Percentiles rank a stretch among this genome's conserved stretches.
These are phyloP conservation scores for Phytophthora tubulina DNA, from an alignment of 352 stramenopile genomes.

Conservation along the genomic window DNA sequence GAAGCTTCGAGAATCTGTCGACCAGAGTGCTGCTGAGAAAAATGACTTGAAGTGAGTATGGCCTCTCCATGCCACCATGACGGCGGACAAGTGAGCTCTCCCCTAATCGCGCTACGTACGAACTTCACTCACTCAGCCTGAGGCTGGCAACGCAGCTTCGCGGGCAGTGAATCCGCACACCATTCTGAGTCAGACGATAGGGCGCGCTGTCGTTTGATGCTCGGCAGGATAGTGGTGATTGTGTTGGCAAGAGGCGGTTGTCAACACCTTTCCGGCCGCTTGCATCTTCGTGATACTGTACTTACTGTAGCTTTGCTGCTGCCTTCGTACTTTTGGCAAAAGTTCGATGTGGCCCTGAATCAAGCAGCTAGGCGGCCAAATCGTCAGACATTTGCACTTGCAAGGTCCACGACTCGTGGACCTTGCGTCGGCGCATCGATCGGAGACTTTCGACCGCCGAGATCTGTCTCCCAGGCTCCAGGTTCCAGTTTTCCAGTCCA, in stretches of 20 bases:
- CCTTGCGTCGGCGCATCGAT: no score
- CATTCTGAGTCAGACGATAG: slow-evolving; percentile 15
- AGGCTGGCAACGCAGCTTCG: background rate
- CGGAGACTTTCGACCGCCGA: background rate
- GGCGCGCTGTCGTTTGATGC: slow-evolving; percentile 1
- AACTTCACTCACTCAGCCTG: slow-evolving; percentile 30
- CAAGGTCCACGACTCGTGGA: no score
- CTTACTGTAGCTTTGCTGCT: no score
- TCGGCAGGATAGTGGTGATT: slow-evolving; percentile 7
- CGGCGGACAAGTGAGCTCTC: slow-evolving; percentile 6
- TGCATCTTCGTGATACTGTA: background rate
- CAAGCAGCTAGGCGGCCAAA: background rate
- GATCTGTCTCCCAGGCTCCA: slow-evolving; percentile 1
- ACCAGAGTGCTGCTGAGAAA: slow-evolving; percentile 34
- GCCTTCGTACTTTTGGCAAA: background rate
- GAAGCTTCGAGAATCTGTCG: slow-evolving; percentile 26
- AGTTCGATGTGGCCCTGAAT: background rate
- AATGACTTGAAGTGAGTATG: slow-evolving; percentile 48
- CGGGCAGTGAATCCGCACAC: slow-evolving; percentile 1
- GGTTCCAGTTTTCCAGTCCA: slow-evolving; percentile 31
- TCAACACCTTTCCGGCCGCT: no score
- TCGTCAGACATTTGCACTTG: no score
- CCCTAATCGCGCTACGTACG: slow-evolving; percentile 40
- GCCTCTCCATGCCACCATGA: slow-evolving; percentile 17
- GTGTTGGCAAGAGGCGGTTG: no score